Base-by-base conservation (phyloP, 208 protist species). In the Porcisia deanei region DNA sequence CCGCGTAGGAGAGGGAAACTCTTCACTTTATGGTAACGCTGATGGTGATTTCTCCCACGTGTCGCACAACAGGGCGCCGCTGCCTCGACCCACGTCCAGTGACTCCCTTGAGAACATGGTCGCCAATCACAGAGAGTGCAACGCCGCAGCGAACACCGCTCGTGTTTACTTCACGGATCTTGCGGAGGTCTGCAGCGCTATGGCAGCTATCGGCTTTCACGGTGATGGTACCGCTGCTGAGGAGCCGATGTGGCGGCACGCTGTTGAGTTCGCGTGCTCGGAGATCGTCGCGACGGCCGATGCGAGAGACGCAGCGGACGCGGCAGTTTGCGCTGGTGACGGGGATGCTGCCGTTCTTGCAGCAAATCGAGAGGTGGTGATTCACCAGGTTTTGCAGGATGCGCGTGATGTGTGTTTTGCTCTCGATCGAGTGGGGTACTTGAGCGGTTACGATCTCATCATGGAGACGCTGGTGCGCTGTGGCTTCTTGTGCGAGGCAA, bases 361-460 rank as follows among this genome's bases (percentile, higher is more conserved):
- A 8, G 61, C 20, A 30, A 65, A 18, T 52, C 57, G 39, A 43
- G 68, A 80, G 34, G 63, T 16, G 10, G 75, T 52, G 55, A 57
- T 59, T 25, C 67, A 75, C 18, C 43, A 47, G 54, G 54, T 90
- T 2, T 49, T 91, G 52, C 52, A 54, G 16, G 81, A 91, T 49
- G 71, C 89, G 70, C 84, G 88, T 1, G 81, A 93, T 70, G 76
- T 97, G 66, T 74, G 79, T 73, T 97, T 95, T 84, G 90, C 93
- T 9, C 64, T 94, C 14, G 88, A 95, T 65, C 85, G 87, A 54
- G 89, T 88, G 16, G 72, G 82, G 30, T 84, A 80, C 25, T 45
- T 12, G 5, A n/a, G 18, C 16, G 66, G 73, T 7, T 97, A 93
- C 76, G 84, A 94, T 59, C 22, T n/a, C 39, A 64, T 97, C 52